A percentile compares a stretch with the other conserved stretches of the same genome.
Conservation (phyloP, 2,329 filamentous ascomycete species). For the Epichloe amarillans region DNA sequence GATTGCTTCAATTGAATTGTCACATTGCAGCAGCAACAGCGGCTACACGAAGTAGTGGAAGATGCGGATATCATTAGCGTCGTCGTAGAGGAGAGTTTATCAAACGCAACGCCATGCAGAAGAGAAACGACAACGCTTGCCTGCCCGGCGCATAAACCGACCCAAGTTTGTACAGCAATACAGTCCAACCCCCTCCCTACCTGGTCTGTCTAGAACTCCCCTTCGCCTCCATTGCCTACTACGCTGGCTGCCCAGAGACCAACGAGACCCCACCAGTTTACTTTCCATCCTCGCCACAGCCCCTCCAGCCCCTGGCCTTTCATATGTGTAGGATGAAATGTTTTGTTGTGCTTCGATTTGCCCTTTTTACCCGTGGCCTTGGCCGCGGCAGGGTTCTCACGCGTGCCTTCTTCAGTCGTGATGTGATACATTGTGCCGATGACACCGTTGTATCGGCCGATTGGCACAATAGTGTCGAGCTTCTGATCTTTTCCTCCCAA, state of each 20-base stretch:
- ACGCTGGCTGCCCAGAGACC: conserved; percentile 60
- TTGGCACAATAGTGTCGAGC: conserved; percentile 63
- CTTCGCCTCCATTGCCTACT: conserved; percentile 46
- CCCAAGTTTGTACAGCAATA: conserved; percentile 6
- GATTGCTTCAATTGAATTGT: not conserved
- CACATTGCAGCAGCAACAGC: conserved; percentile 5
- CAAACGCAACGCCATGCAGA: conserved; percentile 5
- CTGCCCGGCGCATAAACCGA: not conserved
- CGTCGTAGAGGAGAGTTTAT: conserved; percentile 4
- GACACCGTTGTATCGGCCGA: conserved; percentile 73
- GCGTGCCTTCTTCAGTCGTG: conserved; percentile 64
- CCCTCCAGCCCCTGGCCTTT: conserved; percentile 57
- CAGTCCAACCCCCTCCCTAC: not conserved
- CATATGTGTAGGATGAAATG: conserved; percentile 23
- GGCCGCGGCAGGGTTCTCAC: conserved; percentile 26
- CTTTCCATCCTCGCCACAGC: conserved; percentile 62
- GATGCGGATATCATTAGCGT: conserved; percentile 23
- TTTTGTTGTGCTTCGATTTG: conserved; percentile 19
- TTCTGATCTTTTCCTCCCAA: conserved; percentile 27
- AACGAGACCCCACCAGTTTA: conserved; percentile 64
- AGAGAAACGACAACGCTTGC: not conserved
- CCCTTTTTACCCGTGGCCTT: conserved; percentile 19
- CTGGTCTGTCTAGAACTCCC: conserved; percentile 37
- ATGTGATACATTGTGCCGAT: conserved; percentile 88
- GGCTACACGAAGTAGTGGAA: conserved; percentile 6